Percentiles rank a stretch among this genome's conserved stretches.
Conservation (phyloP, 2,329 filamentous ascomycete genomes). For the Penicillium occitanis region DNA sequence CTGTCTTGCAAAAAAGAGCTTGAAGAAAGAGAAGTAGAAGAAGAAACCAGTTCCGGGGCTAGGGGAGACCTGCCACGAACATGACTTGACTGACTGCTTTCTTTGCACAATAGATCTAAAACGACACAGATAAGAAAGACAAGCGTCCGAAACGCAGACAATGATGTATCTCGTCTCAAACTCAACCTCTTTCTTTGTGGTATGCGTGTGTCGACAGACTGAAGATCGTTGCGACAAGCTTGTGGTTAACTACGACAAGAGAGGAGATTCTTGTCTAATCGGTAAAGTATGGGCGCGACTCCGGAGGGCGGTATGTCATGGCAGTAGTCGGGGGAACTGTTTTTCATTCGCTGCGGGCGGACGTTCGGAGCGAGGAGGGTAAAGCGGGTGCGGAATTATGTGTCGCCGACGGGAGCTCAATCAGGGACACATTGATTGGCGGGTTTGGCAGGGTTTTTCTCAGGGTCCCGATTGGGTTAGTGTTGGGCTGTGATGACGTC, state of each 20-base stretch:
- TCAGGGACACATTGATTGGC: slow-evolving; percentile 10
- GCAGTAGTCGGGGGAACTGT: slow-evolving; percentile 10
- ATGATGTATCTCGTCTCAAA: background rate
- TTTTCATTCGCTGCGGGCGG: slow-evolving; percentile 7
- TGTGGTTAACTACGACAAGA: background rate
- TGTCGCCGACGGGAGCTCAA: slow-evolving; percentile 10
- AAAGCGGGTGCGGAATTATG: slow-evolving; percentile 1
- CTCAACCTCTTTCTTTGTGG: background rate
- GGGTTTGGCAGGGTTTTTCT: background rate
- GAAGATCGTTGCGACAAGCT: background rate
- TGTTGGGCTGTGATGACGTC: slow-evolving; percentile 15
- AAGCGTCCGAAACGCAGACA: background rate
- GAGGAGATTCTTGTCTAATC: slow-evolving; percentile 15
- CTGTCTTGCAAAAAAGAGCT: background rate
- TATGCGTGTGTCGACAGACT: background rate
- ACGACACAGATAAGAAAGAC: background rate
- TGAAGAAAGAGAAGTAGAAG: slow-evolving; percentile 3
- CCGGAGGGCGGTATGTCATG: slow-evolving; percentile 16
- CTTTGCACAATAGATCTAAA: slow-evolving; percentile 15
- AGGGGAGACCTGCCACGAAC: slow-evolving; percentile 31
- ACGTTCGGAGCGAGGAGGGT: background rate
- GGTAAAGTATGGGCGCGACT: slow-evolving; percentile 18
- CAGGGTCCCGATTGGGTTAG: background rate
- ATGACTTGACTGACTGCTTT: slow-evolving; percentile 27
- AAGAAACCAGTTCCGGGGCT: slow-evolving; percentile 9